phyloP scores from a whole-genome alignment of 139 green algal species.

The Micractinium conductrix region DNA sequence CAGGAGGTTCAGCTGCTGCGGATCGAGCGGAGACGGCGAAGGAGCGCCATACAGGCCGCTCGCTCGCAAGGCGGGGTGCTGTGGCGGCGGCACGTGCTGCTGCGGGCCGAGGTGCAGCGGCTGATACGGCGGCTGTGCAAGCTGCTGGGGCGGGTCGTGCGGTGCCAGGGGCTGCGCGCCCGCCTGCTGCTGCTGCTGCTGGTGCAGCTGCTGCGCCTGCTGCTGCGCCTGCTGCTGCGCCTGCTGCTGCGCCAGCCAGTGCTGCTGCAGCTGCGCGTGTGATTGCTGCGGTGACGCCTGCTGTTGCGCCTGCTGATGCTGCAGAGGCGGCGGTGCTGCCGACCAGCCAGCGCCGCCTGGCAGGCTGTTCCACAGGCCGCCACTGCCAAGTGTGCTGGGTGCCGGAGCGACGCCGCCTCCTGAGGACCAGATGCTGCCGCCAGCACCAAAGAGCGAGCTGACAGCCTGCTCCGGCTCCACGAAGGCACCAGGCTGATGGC shows the following conservation, averaged over 20 bases:
- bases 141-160: conserved; percentile 36
- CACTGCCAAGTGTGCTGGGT: conserved; percentile 2
- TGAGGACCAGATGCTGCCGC: conserved; percentile 33
- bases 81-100: not conserved
- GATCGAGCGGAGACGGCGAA: not conserved
- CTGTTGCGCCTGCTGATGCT: not conserved
- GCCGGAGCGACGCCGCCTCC: not conserved
- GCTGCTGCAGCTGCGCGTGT: conserved; percentile 31
- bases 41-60: not conserved
- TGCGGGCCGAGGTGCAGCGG: not conserved
- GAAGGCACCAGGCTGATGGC: not conserved
- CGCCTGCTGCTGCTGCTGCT: conserved; percentile 31
- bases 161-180: not conserved
- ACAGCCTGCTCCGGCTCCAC: conserved; percentile 19
- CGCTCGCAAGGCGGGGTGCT: conserved; percentile 12
- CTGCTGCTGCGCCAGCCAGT: not conserved
- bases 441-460: conserved; percentile 15
- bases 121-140: not conserved
- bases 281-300: no score
- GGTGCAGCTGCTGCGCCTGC: conserved; percentile 1
- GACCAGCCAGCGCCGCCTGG: not conserved
- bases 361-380: conserved; percentile 18
- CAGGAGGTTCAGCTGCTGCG: not conserved
- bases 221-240: conserved; percentile 31
- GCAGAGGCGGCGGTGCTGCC: not conserved